Evolutionary conservation across 176 grass and related monocot species (phyloP).

Genomic region (Leersia perrieri): DNA sequence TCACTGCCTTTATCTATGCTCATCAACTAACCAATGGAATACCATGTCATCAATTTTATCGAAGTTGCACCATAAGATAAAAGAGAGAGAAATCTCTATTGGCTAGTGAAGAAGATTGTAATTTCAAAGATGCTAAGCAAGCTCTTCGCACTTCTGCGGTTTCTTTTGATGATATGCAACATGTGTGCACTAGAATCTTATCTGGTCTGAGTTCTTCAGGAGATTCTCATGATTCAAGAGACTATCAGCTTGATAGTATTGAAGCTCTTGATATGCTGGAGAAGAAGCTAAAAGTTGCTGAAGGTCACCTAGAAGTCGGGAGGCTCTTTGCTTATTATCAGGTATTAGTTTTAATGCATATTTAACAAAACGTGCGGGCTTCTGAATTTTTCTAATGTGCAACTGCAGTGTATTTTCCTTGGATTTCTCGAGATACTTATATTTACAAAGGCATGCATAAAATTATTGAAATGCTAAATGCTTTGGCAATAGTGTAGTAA

Average conservation of each 20-base stretch:
- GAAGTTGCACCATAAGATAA: conserved; percentile 58
- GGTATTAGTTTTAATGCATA: conserved; percentile 48
- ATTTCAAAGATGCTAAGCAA: conserved; percentile 49
- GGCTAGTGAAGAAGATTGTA: conserved; percentile 41
- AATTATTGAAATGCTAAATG: not conserved
- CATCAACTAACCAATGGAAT: conserved; percentile 86
- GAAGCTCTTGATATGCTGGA: conserved; percentile 56
- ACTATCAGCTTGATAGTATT: conserved; percentile 19
- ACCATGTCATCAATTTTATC: conserved; percentile 86
- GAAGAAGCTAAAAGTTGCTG: conserved; percentile 75
- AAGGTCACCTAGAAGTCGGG: conserved; percentile 96
- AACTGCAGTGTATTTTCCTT: conserved; percentile 10
- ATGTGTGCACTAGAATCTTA: conserved; percentile 40
- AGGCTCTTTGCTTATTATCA: conserved; percentile 95
- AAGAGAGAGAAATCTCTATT: conserved; percentile 56
- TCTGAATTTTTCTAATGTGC: conserved; percentile 5
- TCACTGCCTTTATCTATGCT: conserved; percentile 77
- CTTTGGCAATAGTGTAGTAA: not conserved
- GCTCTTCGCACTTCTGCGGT: conserved; percentile 36
- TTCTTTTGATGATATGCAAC: conserved; percentile 48
- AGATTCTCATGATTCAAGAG: conserved; percentile 29
- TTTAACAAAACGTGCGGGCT: conserved; percentile 8
- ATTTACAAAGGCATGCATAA: not conserved
- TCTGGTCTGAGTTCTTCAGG: conserved; percentile 30
- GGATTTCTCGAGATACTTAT: conserved; percentile 15